A percentile compares a stretch with the other conserved stretches of the same genome.
Evolutionary conservation across 148 eudicot species (phyloP).

Genomic region (Amaranthus hypochondriacus): DNA sequence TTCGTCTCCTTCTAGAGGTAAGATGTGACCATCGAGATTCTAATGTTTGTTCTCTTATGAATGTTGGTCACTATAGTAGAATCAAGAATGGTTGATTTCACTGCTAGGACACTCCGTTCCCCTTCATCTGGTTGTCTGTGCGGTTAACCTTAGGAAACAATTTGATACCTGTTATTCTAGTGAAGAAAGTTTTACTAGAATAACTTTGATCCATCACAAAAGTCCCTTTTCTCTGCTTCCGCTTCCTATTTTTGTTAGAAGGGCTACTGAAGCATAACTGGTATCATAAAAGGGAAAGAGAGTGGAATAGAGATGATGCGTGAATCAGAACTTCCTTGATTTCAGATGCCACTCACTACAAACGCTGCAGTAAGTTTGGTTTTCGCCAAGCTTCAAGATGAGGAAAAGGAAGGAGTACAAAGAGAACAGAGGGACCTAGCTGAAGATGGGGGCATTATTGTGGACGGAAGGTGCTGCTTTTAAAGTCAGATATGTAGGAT

Average conservation of each 20-base stretch:
- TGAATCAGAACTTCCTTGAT: not conserved
- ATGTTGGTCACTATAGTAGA: not conserved
- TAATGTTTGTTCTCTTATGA: not conserved
- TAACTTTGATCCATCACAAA: not conserved
- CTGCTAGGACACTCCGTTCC: too few relatives aligned
- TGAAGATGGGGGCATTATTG: not conserved
- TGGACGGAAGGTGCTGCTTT: not conserved
- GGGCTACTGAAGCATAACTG: not conserved
- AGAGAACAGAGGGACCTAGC: not conserved
- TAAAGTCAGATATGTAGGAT: not conserved
- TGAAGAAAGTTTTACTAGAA: not conserved
- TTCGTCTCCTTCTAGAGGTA: too few relatives aligned
- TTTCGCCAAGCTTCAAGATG: not conserved
- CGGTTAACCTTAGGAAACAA: not conserved
- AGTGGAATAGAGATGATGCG: not conserved
- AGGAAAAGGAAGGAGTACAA: too few relatives aligned
- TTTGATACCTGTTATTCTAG: too few relatives aligned
- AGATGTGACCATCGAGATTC: not conserved
- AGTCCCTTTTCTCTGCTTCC: not conserved
- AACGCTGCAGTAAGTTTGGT: not conserved
- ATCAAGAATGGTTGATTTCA: not conserved
- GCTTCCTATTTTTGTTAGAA: not conserved
- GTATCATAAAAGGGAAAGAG: too few relatives aligned
- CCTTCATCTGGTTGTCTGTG: not conserved
- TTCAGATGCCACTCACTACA: not conserved